Conservation (phyloP, 306 rosid species). For the Sophora flavescens region DNA sequence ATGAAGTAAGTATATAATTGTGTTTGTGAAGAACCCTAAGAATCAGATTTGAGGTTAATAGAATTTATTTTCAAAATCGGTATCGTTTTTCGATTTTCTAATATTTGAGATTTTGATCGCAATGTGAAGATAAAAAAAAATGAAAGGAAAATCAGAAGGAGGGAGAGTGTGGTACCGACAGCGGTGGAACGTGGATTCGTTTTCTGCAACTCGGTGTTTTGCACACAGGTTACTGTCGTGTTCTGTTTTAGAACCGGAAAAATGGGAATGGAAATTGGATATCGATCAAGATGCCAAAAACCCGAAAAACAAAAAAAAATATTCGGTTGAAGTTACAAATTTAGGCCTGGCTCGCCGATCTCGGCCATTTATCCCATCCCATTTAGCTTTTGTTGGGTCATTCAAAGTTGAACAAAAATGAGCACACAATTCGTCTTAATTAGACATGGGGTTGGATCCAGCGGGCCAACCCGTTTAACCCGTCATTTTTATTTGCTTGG, state of each 20-base stretch:
- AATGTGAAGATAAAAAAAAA: too few relatives aligned
- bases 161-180: conserved; percentile 10
- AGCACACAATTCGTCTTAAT: too few relatives aligned
- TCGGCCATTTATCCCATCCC: too few relatives aligned
- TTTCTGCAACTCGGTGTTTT: conserved; percentile 13
- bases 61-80: conserved; percentile 16
- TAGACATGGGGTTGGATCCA: too few relatives aligned
- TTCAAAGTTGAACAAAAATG: too few relatives aligned
- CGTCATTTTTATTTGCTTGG: too few relatives aligned
- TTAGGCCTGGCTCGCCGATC: neutral
- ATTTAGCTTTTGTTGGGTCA: too few relatives aligned
- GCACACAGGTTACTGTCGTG: neutral
- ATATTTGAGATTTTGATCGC: neutral
- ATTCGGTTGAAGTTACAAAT: neutral
- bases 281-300: neutral
- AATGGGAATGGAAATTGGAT: neutral
- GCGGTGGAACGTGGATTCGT: conserved; percentile 8
- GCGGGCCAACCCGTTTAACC: too few relatives aligned
- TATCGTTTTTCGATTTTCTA: neutral
- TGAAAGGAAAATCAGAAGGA: neutral
- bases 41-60: too few relatives aligned
- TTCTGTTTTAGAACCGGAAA: neutral
- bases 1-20: too few relatives aligned
- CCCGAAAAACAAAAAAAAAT: neutral
- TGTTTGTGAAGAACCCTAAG: too few relatives aligned